Conservation (phyloP, 768 basidiomycete genomes). For the Steccherinum ochraceum region DNA sequence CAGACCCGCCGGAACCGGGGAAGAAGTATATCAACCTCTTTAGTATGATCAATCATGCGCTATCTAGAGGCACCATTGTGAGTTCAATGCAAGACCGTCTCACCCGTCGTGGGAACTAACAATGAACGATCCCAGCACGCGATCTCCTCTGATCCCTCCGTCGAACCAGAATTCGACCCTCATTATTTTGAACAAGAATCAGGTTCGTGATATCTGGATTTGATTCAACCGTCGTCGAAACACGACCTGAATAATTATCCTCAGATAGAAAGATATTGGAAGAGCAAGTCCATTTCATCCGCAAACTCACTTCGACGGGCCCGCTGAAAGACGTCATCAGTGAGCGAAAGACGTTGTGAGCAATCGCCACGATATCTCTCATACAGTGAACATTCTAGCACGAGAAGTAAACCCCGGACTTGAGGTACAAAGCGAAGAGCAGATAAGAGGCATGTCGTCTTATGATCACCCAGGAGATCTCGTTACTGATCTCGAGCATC, state of each 20-base stretch:
- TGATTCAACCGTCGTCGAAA: not conserved
- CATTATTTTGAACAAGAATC: conserved; percentile 22
- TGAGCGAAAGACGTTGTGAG: not conserved
- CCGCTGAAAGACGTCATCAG: conserved; percentile 16
- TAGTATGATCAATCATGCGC: conserved; percentile 18
- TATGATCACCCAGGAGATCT: not conserved
- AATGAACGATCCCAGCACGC: conserved; percentile 12
- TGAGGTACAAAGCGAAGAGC: conserved; percentile 21
- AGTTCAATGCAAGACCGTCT: not conserved
- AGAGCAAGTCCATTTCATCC: conserved; percentile 18
- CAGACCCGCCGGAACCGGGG: conserved; percentile 12
- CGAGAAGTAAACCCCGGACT: conserved; percentile 26
- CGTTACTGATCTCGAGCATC: conserved; percentile 2
- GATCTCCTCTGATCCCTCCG: conserved; percentile 16
- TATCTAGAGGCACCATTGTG: conserved; percentile 26
- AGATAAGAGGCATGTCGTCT: conserved; percentile 5
- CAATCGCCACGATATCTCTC: not conserved
- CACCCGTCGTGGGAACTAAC: not conserved
- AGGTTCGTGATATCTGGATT: no score
- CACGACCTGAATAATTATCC: not conserved
- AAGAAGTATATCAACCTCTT: conserved; percentile 22
- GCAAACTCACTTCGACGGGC: conserved; percentile 12
- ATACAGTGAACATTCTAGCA: not conserved
- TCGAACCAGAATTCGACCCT: conserved; percentile 22
- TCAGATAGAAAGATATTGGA: conserved; percentile 19